Percentiles rank a stretch among this genome's conserved stretches.
phyloP scores from a whole-genome alignment of 192 early-diverging fungal genomes.

The Backusella macrospora region DNA sequence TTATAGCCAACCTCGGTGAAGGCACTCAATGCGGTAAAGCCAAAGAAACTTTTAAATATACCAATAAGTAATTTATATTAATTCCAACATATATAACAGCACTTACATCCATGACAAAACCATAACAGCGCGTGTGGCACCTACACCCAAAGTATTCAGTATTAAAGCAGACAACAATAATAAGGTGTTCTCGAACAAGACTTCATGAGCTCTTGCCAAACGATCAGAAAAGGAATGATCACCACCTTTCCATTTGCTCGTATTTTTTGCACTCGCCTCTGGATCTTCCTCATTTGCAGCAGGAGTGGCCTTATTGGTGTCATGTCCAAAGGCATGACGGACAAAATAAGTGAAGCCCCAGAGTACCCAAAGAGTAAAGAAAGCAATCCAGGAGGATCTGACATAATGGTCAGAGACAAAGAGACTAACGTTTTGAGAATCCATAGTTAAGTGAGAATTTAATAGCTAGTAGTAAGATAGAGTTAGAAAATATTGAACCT shows the following conservation, averaged over 20 bases:
- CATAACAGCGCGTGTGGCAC: slow-evolving; percentile 33
- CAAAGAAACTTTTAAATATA: slow-evolving; percentile 23
- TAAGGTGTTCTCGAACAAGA: slow-evolving; percentile 33
- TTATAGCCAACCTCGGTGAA: slow-evolving; percentile 8
- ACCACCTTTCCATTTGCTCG: slow-evolving; percentile 19
- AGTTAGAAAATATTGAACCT: not conserved
- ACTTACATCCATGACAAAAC: slow-evolving; percentile 44
- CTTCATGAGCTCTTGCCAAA: slow-evolving; percentile 24
- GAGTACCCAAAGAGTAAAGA: slow-evolving; percentile 31
- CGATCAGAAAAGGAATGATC: slow-evolving; percentile 4
- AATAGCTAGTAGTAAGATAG: not conserved
- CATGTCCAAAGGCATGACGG: slow-evolving; percentile 26
- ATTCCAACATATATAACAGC: not conserved
- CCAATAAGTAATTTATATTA: not conserved
- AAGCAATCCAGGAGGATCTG: slow-evolving; percentile 34
- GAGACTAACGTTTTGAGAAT: slow-evolving; percentile 4
- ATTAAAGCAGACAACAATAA: slow-evolving; percentile 39
- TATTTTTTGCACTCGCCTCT: not conserved
- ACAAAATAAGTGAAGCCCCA: slow-evolving; percentile 38
- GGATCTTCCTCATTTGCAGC: slow-evolving; percentile 3
- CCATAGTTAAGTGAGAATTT: slow-evolving; percentile 14
- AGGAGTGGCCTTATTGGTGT: slow-evolving; percentile 10
- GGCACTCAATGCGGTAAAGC: slow-evolving; percentile 21
- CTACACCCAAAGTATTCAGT: slow-evolving; percentile 40
- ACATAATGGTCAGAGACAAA: slow-evolving; percentile 24